Conservation (phyloP, 352 stramenopile species). For the Phytophthora sojae region DNA sequence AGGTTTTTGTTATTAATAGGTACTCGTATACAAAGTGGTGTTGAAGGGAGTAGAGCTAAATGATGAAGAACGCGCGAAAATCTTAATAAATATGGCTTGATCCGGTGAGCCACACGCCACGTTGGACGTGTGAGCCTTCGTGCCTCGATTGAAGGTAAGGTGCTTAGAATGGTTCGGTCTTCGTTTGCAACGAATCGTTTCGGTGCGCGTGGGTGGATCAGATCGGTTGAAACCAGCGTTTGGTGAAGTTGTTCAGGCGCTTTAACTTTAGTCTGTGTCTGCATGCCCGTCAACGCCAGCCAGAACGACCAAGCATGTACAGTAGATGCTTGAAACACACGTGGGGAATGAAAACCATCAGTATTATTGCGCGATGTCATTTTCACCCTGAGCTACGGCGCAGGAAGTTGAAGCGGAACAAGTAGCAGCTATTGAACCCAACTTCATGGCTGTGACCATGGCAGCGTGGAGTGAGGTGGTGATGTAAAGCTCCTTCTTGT, state of each 20-base stretch:
- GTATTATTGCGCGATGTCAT: not conserved
- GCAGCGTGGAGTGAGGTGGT: no score
- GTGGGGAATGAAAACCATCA: constrained; percentile 9
- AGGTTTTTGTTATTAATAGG: no score
- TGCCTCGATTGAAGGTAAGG: not conserved
- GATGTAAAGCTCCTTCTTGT: not conserved
- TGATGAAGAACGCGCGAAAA: no score
- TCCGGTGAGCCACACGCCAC: no score
- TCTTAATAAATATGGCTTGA: no score
- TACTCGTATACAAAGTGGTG: no score
- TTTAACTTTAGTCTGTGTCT: not conserved
- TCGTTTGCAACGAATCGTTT: constrained; percentile 9
- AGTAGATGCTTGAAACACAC: not conserved
- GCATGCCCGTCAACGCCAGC: not conserved
- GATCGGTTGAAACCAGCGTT: not conserved
- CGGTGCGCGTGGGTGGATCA: constrained; percentile 10
- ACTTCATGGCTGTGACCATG: not conserved
- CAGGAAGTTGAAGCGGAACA: not conserved
- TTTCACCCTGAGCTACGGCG: not conserved
- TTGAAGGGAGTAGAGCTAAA: no score
- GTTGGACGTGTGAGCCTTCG: not conserved
- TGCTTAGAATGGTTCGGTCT: not conserved
- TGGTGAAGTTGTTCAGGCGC: not conserved
- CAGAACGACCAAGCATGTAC: not conserved
- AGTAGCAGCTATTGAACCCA: not conserved